Evolutionary conservation across 441 rosid genomes (phyloP), one percentile per base, ranked within the genome.

Genomic region (Populus hybrid): DNA sequence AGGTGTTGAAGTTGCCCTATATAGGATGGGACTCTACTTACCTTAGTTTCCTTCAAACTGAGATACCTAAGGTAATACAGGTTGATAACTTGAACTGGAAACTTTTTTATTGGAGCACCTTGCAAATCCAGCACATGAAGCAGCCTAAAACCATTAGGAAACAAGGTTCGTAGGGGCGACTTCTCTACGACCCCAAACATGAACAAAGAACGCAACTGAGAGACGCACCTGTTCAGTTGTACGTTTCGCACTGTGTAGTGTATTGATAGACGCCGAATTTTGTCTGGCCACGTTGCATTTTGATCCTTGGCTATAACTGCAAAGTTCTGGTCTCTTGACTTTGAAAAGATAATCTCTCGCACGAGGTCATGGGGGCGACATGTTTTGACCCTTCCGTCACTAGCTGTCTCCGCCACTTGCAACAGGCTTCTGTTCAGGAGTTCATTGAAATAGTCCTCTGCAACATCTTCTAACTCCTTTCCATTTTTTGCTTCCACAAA

Each of bases 131-230:
- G 68, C 40, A 85, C 85, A 20, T 68, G 80, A 4, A 86, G 83
- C 34, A 86, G 79, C 77, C 69, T 75, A 10, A 77, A 24, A 1
- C 72, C 73, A 16, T 35, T 54, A 8, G 77, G 74, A 61, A 81
- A 76, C 23, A 57, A 42, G 23, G 38, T 40, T 3, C 40, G 54
- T 28, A 84, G n/a, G 23, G 66, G 5, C 6, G 82, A 78, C n/a
- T 76, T 42, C n/a, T 80, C 83, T 26, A 38, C 83, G 14, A 73
- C 77, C 23, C 82, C 78, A 30, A 86, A 88, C 83, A 84, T 73
- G 79, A 85, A 77, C 7, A 88, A 50, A 2, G 89, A 85, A 23
- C 87, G 86, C 10, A 86, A 69, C 14, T 76, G 81, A 72, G 79
- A 75, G 16, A n/a, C 67, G 8, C 30, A 34, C 66, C 36, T 74